Conservation (phyloP, 352 stramenopile genomes). For the Globisporangium ultimum region DNA sequence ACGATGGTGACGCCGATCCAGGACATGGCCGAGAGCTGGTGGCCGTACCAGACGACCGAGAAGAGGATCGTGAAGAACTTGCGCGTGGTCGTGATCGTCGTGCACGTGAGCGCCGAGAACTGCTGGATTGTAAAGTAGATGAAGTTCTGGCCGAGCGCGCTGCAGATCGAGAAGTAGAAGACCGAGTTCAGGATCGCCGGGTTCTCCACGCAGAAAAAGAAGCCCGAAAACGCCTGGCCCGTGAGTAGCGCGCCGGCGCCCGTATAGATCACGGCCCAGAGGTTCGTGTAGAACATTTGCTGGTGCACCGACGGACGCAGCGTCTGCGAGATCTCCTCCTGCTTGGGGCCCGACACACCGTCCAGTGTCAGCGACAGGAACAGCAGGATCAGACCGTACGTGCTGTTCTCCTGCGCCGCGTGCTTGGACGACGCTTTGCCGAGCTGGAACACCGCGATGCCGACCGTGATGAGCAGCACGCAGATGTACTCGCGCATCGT, state of each 20-base stretch:
- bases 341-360: slow-evolving; percentile 94
- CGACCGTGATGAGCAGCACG: slow-evolving; percentile 87
- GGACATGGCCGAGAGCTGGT: slow-evolving; percentile 89
- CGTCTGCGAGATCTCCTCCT: slow-evolving; percentile 87
- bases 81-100: slow-evolving; percentile 99
- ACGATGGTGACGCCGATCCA: slow-evolving; percentile 91
- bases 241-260: slow-evolving; percentile 69
- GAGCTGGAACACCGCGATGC: slow-evolving; percentile 90
- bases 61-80: slow-evolving; percentile 99
- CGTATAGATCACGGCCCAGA: slow-evolving; percentile 87
- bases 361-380: slow-evolving; percentile 94
- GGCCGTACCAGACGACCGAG: slow-evolving; percentile 95
- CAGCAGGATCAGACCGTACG: slow-evolving; percentile 85
- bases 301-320: slow-evolving; percentile 83
- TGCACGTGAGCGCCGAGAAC: slow-evolving; percentile 97
- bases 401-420: slow-evolving; percentile 83
- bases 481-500: slow-evolving; percentile 87
- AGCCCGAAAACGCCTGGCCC: slow-evolving; percentile 64
- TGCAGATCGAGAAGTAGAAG: slow-evolving; percentile 95
- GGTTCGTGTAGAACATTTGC: slow-evolving; percentile 90
- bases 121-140: slow-evolving; percentile 99
- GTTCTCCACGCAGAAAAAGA: slow-evolving; percentile 83
- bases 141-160: slow-evolving; percentile 97
- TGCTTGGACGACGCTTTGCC: slow-evolving; percentile 77
- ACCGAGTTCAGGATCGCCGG: slow-evolving; percentile 81